These are phyloP conservation scores for Solanum pennellii DNA, from an alignment of 257 asterid species.

Conservation along the genomic window DNA sequence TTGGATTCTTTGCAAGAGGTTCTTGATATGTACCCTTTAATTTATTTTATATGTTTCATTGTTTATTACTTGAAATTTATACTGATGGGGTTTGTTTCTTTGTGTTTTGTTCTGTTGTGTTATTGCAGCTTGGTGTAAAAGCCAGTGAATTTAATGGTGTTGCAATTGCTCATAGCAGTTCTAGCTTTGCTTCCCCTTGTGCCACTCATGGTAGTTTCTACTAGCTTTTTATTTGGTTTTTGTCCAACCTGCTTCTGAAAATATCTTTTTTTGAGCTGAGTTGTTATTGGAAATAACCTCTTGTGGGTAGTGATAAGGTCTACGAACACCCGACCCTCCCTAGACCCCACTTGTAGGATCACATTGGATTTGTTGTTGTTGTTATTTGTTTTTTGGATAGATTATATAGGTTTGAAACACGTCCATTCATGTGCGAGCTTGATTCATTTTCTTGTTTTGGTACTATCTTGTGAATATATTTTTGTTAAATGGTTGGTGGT, in stretches of 20 bases:
- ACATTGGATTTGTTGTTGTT: background rate
- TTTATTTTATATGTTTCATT: background rate
- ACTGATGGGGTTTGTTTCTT: background rate
- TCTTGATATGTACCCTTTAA: background rate
- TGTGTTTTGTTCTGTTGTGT: background rate
- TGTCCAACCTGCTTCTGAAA: background rate
- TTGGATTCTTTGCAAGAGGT: slow-evolving; percentile 34
- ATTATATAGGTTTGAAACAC: background rate
- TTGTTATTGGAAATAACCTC: background rate
- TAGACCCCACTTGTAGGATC: background rate
- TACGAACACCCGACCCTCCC: background rate
- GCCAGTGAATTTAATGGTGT: slow-evolving; percentile 48
- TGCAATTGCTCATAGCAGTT: slow-evolving; percentile 22
- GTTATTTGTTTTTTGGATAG: background rate
- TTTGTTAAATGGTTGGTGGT: background rate
- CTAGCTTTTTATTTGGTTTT: background rate
- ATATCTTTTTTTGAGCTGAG: background rate
- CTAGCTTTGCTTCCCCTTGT: slow-evolving; percentile 15
- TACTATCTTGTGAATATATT: background rate
- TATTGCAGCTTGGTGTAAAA: slow-evolving; percentile 44
- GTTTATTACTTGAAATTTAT: background rate
- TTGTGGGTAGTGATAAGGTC: background rate
- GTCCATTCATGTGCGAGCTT: background rate
- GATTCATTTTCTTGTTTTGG: background rate
- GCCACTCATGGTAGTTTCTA: slow-evolving; percentile 27